Conservation (phyloP, 345 rosid genomes). For the Salix suchowensis region DNA sequence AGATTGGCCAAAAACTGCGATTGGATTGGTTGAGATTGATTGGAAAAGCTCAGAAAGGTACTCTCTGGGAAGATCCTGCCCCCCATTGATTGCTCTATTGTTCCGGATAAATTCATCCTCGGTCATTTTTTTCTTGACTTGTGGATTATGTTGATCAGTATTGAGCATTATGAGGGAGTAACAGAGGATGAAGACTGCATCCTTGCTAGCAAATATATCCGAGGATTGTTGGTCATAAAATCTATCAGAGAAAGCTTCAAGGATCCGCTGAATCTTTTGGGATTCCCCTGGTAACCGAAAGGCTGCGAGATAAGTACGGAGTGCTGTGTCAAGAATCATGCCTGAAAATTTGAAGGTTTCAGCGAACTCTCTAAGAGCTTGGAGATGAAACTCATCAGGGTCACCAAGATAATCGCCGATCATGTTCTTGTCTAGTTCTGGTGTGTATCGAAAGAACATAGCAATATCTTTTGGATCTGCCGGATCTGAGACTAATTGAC, state of each 20-base stretch:
- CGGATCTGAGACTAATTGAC: slow-evolving; percentile 57
- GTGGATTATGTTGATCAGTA: slow-evolving; percentile 89
- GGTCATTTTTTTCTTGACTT: slow-evolving; percentile 90
- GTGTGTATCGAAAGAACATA: slow-evolving; percentile 65
- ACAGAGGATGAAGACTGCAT: slow-evolving; percentile 64
- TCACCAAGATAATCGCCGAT: slow-evolving; percentile 91
- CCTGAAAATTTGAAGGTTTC: slow-evolving; percentile 66
- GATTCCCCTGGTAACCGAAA: slow-evolving; percentile 91
- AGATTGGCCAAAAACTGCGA: slow-evolving; percentile 47
- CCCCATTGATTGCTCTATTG: slow-evolving; percentile 78
- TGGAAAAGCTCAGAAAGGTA: slow-evolving; percentile 78
- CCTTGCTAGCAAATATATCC: slow-evolving; percentile 67
- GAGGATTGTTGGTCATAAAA: slow-evolving; percentile 66
- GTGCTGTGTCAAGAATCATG: slow-evolving; percentile 77
- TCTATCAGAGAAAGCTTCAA: slow-evolving; percentile 74
- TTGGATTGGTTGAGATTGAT: slow-evolving; percentile 59
- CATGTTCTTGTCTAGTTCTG: slow-evolving; percentile 60
- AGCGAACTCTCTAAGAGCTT: slow-evolving; percentile 72
- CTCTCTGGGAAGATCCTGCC: slow-evolving; percentile 85
- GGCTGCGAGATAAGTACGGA: slow-evolving; percentile 69
- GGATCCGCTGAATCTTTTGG: slow-evolving; percentile 77
- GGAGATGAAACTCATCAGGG: slow-evolving; percentile 70
- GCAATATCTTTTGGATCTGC: slow-evolving; percentile 62
- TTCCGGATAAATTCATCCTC: slow-evolving; percentile 91
- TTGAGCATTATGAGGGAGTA: slow-evolving; percentile 95